A percentile compares a stretch with the other conserved stretches of the same genome.
Conservation (phyloP, 306 rosid genomes). For the Boehmeria nivea region DNA sequence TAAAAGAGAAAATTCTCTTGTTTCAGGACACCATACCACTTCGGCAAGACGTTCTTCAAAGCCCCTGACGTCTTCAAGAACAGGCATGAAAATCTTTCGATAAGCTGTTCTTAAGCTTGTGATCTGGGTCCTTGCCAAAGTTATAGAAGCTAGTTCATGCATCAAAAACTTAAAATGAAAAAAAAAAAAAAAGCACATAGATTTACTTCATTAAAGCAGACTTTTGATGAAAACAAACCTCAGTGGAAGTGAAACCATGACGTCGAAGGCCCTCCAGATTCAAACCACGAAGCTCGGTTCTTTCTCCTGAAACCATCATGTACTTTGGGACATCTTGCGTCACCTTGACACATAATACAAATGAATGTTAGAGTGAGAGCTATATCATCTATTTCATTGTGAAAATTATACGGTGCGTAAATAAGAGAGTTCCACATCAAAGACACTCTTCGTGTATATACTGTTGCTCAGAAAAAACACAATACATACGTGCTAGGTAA, state of each 20-base stretch:
- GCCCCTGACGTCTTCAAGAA: slow-evolving; percentile 37
- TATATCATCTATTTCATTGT: too few relatives aligned
- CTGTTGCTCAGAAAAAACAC: too few relatives aligned
- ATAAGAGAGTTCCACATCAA: too few relatives aligned
- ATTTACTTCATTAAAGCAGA: slow-evolving; percentile 6
- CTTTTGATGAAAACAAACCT: slow-evolving; percentile 40
- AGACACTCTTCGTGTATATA: too few relatives aligned
- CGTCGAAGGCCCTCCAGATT: slow-evolving; percentile 84
- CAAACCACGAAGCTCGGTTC: slow-evolving; percentile 84
- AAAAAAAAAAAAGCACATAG: not conserved
- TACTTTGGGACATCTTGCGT: slow-evolving; percentile 83
- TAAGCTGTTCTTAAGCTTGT: slow-evolving; percentile 66
- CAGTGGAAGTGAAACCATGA: slow-evolving; percentile 49
- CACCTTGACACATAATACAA: slow-evolving; percentile 40
- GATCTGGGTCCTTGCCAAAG: slow-evolving; percentile 45
- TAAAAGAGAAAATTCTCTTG: not conserved
- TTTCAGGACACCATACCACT: slow-evolving; percentile 48
- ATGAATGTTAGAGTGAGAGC: too few relatives aligned
- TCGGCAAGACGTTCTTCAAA: slow-evolving; percentile 72
- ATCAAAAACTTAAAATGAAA: not conserved
- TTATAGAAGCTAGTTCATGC: slow-evolving; percentile 17
- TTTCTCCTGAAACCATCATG: slow-evolving; percentile 81
- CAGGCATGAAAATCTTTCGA: slow-evolving; percentile 69
- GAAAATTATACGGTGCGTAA: too few relatives aligned
- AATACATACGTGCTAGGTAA: too few relatives aligned